Evolutionary conservation across 495 filamentous ascomycete species (phyloP).

Genomic region (Podospora conica): DNA sequence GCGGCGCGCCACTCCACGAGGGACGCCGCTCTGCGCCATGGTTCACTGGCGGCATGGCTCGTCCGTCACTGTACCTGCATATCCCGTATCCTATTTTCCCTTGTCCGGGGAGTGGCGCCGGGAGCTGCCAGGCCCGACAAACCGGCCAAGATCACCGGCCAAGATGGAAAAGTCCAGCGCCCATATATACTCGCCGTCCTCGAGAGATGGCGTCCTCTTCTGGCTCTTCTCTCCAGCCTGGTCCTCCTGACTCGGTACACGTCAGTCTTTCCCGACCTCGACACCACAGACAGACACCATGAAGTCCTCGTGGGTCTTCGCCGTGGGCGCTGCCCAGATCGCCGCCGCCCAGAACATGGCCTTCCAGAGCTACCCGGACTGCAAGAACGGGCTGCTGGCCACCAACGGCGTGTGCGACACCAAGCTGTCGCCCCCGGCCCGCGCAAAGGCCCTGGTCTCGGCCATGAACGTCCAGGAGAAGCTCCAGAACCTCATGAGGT

Average conservation of each 20-base stretch:
- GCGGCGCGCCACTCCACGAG: neutral
- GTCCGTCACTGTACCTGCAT: neutral
- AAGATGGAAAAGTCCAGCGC: neutral
- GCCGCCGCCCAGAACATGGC: slow-evolving; percentile 1
- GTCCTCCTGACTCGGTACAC: neutral
- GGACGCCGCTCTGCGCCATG: neutral
- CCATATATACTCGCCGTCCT: neutral
- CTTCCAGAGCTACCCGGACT: slow-evolving; percentile 5
- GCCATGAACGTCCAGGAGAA: slow-evolving; percentile 39
- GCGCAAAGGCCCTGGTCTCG: slow-evolving; percentile 34
- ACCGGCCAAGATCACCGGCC: neutral
- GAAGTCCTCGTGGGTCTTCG: neutral
- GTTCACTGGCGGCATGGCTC: too few relatives aligned
- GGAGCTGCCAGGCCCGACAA: neutral
- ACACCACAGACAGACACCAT: neutral
- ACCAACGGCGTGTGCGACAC: slow-evolving; percentile 2
- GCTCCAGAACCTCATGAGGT: slow-evolving; percentile 24
- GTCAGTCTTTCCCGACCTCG: neutral
- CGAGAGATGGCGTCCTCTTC: neutral
- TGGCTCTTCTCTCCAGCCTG: neutral
- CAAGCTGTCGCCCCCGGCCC: slow-evolving; percentile 11
- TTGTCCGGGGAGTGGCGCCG: neutral
- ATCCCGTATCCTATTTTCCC: neutral
- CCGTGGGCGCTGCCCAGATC: neutral
- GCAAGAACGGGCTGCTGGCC: neutral